Evolutionary conservation across 768 basidiomycete species (phyloP).

Genomic region (Phanerochaete carnosa): DNA sequence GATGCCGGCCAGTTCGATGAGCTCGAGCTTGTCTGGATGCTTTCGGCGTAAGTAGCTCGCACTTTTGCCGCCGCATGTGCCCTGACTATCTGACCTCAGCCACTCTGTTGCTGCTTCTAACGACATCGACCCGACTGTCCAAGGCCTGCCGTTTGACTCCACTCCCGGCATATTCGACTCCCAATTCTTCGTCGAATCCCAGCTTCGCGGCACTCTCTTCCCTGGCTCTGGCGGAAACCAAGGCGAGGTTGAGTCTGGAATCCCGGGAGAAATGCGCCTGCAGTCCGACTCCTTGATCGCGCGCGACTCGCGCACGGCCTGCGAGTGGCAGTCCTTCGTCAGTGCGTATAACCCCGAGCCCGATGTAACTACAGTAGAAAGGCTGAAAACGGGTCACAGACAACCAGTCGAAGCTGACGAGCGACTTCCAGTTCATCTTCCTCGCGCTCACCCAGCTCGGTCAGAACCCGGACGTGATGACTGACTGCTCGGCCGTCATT

Average conservation of each 20-base stretch:
- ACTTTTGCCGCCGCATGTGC: background rate
- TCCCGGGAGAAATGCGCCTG: conserved; percentile 22
- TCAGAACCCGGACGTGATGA: conserved; percentile 14
- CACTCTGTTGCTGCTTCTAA: conserved; percentile 25
- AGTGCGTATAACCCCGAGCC: background rate
- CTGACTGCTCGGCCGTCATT: conserved; percentile 27
- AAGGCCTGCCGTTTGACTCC: conserved; percentile 11
- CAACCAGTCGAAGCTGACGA: conserved; percentile 19
- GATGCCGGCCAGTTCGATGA: conserved; percentile 23
- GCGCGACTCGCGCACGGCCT: conserved; percentile 13
- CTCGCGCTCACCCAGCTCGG: conserved; percentile 21
- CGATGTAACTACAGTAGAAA: background rate
- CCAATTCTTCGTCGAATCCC: conserved; percentile 16
- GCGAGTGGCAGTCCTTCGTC: conserved; percentile 15
- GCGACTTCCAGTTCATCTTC: conserved; percentile 16
- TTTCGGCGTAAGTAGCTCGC: conserved; percentile 16
- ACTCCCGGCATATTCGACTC: conserved; percentile 10
- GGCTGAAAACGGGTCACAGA: background rate
- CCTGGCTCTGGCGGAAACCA: conserved; percentile 17
- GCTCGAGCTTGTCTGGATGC: conserved; percentile 21
- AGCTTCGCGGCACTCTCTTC: conserved; percentile 17
- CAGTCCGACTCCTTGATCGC: conserved; percentile 21
- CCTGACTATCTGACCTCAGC: background rate
- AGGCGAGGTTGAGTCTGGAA: conserved; percentile 21
- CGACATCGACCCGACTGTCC: conserved; percentile 23